Evolutionary conservation across 371 early-diverging fungal genomes (phyloP).

Genomic region (Sporodiniella umbellata): DNA sequence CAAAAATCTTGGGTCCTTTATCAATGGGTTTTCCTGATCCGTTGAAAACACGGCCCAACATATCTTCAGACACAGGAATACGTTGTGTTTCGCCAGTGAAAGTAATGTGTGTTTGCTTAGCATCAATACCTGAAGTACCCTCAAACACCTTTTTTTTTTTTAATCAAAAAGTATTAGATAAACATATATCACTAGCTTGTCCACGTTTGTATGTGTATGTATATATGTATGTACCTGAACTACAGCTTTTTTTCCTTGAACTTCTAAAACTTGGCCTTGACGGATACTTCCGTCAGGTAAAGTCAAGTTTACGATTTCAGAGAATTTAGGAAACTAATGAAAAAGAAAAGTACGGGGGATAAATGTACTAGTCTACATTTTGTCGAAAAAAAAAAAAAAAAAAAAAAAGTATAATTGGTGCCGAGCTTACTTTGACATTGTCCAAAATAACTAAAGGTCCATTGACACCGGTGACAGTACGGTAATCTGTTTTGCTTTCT

Average conservation of each 20-base stretch:
- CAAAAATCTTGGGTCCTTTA: slow-evolving; percentile 99
- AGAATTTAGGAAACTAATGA: slow-evolving; percentile 94
- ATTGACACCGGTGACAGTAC: slow-evolving; percentile 99
- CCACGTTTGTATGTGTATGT: not conserved
- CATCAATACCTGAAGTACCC: slow-evolving; percentile 99
- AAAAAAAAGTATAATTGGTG: slow-evolving; percentile 7
- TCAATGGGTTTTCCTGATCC: slow-evolving; percentile 99
- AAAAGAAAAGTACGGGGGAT: too few relatives aligned
- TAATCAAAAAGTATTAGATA: too few relatives aligned
- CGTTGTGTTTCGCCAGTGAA: slow-evolving; percentile 98
- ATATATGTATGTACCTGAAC: slow-evolving; percentile 74
- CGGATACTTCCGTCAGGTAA: slow-evolving; percentile 96
- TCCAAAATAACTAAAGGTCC: slow-evolving; percentile 99
- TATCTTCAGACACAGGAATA: slow-evolving; percentile 99
- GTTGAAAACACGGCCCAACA: slow-evolving; percentile 99
- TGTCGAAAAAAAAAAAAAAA: not conserved
- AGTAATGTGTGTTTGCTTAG: slow-evolving; percentile 94
- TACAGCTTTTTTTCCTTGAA: slow-evolving; percentile 97
- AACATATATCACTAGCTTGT: too few relatives aligned
- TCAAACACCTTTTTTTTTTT: slow-evolving; percentile 99
- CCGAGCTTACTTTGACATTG: slow-evolving; percentile 94
- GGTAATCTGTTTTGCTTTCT: slow-evolving; percentile 79
- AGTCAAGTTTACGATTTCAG: slow-evolving; percentile 98
- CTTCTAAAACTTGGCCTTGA: slow-evolving; percentile 99
- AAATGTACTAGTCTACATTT: not conserved